phyloP scores from a whole-genome alignment of 495 filamentous ascomycete genomes.

The Aspergillus asperescens region DNA sequence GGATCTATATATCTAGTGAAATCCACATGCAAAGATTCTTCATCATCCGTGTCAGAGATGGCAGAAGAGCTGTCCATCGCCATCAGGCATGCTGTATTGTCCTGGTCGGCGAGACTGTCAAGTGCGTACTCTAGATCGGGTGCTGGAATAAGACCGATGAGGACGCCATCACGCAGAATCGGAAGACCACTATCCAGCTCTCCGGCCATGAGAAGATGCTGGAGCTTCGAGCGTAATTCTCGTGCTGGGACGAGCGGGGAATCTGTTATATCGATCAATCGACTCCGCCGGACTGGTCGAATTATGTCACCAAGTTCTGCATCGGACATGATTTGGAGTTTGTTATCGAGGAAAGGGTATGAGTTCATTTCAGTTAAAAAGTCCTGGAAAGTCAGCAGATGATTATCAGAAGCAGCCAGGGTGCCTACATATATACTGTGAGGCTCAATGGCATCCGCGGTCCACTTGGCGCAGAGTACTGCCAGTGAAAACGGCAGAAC shows the following conservation, averaged over 20 bases:
- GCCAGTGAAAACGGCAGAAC: conserved; percentile 92
- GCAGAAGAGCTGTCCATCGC: conserved; percentile 51
- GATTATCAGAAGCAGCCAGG: conserved; percentile 26
- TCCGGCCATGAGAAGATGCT: conserved; percentile 73
- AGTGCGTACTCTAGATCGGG: conserved; percentile 93
- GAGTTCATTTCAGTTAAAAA: conserved; percentile 94
- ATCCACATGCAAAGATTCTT: conserved; percentile 50
- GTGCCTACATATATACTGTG: conserved; percentile 79
- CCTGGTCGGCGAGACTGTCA: conserved; percentile 72
- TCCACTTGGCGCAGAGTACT: conserved; percentile 94
- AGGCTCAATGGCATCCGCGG: conserved; percentile 91
- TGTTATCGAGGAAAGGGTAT: conserved; percentile 93
- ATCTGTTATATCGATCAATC: conserved; percentile 80
- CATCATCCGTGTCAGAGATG: conserved; percentile 47
- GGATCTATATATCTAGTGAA: conserved; percentile 92
- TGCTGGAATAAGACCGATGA: conserved; percentile 87
- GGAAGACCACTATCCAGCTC: conserved; percentile 91
- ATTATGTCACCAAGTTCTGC: conserved; percentile 81
- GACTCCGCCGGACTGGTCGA: conserved; percentile 61
- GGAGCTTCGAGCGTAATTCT: conserved; percentile 71
- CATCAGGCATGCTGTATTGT: conserved; percentile 76
- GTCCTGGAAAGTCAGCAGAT: conserved; percentile 50
- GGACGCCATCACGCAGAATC: conserved; percentile 69
- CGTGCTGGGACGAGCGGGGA: conserved; percentile 72
- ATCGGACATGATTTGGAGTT: conserved; percentile 83